Evolutionary conservation across 306 rosid species (phyloP), one percentile per base, ranked within the genome.

Genomic region (Dryas octopetala): DNA sequence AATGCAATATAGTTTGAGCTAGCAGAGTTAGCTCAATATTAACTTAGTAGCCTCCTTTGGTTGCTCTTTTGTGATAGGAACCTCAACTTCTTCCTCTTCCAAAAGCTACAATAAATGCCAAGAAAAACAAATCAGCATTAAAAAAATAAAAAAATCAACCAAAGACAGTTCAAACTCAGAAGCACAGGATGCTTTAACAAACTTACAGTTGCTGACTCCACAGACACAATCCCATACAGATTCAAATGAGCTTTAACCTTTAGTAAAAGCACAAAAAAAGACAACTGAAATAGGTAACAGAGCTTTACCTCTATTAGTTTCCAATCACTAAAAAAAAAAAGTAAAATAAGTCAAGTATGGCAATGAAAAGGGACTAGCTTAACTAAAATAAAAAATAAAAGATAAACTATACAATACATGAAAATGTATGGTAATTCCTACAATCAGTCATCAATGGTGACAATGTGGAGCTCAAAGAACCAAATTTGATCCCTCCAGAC

Each of bases 1-100:
- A 95, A 84, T 91, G 98, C 77, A 95, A 79, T 81, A 95, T 95
- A 79, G 98, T 95, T 81, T 95, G 98, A 74, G 96, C 98, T 83
- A 91, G 98, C 19, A 19, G 19, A 19, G 19, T 19, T 19, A 0
- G 19, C 19, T 19, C 19, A 19, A 19, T 19, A 19, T 19, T 19
- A 19, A 19, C 86, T 85, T 88, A 51, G 84, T 43, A 44, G 80
- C 65, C 78, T 88, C 97, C 48, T 77, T 82, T 0, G 91, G 71
- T 54, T 86, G 55, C 70, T 87, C 94, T 83, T 81, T 89, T 71
- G 86, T 72, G 64, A 95, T 90, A 19, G 90, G 87, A 78, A 92
- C 88, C 75, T 95, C 97, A 77, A 85, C 54, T 46, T 91, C 97
- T 81, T 91, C 98, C 85, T 92, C 99, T 73, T 95, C 99, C 79